Conservation (phyloP, 192 early-diverging fungal genomes). For the Umbelopsis vinacea region DNA sequence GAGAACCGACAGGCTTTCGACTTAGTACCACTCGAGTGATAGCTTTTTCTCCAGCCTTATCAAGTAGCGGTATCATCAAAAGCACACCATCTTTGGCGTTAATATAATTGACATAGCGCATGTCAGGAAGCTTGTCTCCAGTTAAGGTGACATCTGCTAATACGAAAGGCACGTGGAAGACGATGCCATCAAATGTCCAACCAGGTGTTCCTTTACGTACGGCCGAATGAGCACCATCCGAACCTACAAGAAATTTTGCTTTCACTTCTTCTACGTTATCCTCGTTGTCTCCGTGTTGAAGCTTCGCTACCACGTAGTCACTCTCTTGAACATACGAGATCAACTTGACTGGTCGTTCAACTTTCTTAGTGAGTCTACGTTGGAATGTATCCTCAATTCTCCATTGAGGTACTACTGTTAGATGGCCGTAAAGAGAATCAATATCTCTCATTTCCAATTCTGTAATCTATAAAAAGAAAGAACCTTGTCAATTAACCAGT, state of each 20-base stretch:
- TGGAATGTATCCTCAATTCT: constrained; percentile 25
- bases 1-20: not conserved
- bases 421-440: constrained; percentile 28
- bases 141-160: constrained; percentile 30
- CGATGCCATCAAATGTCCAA: constrained; percentile 37
- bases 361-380: not conserved
- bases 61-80: constrained; percentile 6
- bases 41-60: not conserved
- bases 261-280: not conserved
- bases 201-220: constrained; percentile 23
- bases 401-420: constrained; percentile 28
- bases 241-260: constrained; percentile 33
- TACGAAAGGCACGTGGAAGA: constrained; percentile 13
- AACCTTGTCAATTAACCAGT: too few species aligned
- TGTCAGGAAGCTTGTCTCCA: constrained; percentile 16
- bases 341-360: constrained; percentile 28
- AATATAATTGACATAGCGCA: not conserved
- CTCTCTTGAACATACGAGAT: constrained; percentile 23
- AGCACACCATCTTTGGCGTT: not conserved
- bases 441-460: constrained; percentile 10
- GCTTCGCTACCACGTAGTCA: constrained; percentile 1
- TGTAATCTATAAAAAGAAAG: constrained; percentile 1
- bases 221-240: constrained; percentile 37
- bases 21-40: not conserved
- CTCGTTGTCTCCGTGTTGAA: not conserved